These are phyloP conservation scores for Naganishia sp. DNA, from an alignment of 1,284 basidiomycete genomes.

Conservation along the genomic window DNA sequence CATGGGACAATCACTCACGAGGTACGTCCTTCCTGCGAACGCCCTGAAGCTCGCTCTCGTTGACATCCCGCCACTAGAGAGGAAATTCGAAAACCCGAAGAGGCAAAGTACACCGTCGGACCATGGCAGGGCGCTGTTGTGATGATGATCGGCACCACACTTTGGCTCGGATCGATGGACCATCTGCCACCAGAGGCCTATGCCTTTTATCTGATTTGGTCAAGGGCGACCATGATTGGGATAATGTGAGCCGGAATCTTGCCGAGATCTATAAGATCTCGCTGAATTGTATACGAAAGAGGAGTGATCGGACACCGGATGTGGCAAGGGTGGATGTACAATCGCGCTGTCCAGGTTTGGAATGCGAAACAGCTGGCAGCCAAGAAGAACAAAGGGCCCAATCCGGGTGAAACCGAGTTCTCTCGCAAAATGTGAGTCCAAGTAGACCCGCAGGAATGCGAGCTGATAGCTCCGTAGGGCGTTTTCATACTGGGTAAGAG, in stretches of 20 bases:
- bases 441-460: not conserved
- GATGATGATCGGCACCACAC: conserved; percentile 32
- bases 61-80: not conserved
- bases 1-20: conserved; percentile 27
- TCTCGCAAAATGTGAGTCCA: conserved; percentile 28
- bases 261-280: not conserved
- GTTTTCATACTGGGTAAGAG: conserved; percentile 34
- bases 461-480: conserved; percentile 5
- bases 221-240: conserved; percentile 28
- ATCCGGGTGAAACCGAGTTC: conserved; percentile 33
- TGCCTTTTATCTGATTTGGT: conserved; percentile 32
- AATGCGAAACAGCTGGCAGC: conserved; percentile 31
- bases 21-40: not conserved
- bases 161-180: conserved; percentile 30
- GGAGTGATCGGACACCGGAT: conserved; percentile 28
- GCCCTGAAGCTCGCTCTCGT: not conserved
- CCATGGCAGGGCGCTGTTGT: conserved; percentile 33
- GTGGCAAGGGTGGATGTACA: conserved; percentile 28
- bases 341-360: conserved; percentile 30
- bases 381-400: conserved; percentile 21
- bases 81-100: conserved; percentile 16
- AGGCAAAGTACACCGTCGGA: conserved; percentile 17
- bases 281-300: not conserved
- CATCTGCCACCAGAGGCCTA: conserved; percentile 32
- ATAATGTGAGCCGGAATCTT: conserved; percentile 16